These are phyloP conservation scores for Phytophthora boehmeriae DNA, from an alignment of 352 stramenopile species.

Conservation along the genomic window DNA sequence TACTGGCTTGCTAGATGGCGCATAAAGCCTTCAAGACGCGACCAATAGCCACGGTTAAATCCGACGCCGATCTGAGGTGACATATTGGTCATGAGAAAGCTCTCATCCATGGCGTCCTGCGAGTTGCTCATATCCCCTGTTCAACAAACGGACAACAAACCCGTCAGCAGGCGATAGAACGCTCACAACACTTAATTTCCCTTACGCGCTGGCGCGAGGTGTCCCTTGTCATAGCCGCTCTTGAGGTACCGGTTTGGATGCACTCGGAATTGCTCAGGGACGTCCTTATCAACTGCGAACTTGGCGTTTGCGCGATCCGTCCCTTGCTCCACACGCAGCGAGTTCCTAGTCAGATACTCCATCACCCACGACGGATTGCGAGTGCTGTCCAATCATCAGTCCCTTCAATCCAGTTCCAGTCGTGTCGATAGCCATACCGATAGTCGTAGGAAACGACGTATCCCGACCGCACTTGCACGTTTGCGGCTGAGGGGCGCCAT, in stretches of 20 bases:
- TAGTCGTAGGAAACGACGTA: conserved; percentile 90
- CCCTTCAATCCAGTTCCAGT: neutral
- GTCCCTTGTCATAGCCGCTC: conserved; percentile 95
- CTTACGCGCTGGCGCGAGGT: conserved; percentile 90
- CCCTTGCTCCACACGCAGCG: conserved; percentile 67
- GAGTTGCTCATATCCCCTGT: conserved; percentile 87
- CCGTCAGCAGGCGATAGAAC: neutral
- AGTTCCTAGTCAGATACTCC: conserved; percentile 80
- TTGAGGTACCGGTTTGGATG: conserved; percentile 89
- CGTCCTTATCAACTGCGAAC: conserved; percentile 84
- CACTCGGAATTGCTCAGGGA: conserved; percentile 84
- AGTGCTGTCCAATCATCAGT: conserved; percentile 42
- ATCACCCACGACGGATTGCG: conserved; percentile 89
- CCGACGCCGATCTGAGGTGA: conserved; percentile 90
- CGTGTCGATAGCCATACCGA: conserved; percentile 46
- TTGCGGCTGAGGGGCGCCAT: conserved; percentile 70
- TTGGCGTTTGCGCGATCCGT: conserved; percentile 82
- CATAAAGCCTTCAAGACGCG: conserved; percentile 86
- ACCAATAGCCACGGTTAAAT: conserved; percentile 91
- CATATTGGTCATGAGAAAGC: conserved; percentile 96
- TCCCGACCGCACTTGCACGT: conserved; percentile 74
- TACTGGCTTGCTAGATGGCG: conserved; percentile 81
- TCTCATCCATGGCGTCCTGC: conserved; percentile 90
- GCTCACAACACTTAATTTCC: neutral
- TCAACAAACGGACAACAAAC: neutral